These are phyloP conservation scores for Linnemannia hyalina DNA, from an alignment of 192 early-diverging fungal genomes.

Conservation along the genomic window DNA sequence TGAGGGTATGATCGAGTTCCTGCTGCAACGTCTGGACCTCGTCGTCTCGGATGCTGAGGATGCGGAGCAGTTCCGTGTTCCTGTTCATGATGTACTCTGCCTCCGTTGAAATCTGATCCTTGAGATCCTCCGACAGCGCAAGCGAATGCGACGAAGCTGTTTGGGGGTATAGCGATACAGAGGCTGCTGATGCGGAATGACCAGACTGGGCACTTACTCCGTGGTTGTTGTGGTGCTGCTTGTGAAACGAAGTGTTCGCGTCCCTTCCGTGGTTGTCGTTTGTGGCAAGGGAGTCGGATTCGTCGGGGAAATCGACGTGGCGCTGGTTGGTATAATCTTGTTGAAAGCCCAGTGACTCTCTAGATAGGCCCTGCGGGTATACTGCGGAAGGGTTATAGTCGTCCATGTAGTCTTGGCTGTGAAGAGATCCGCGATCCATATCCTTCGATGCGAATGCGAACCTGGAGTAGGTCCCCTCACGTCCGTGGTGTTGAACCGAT, in stretches of 20 bases:
- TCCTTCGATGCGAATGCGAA: conserved; percentile 14
- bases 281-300: conserved; percentile 13
- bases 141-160: conserved; percentile 34
- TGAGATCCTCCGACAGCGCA: conserved; percentile 37
- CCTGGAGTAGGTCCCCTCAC: conserved; percentile 1
- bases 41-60: conserved; percentile 49
- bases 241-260: conserved; percentile 10
- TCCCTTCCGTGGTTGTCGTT: conserved; percentile 14
- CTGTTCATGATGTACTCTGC: conserved; percentile 56
- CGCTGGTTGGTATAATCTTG: conserved; percentile 9
- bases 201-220: conserved; percentile 4
- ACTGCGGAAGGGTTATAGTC: not conserved
- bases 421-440: conserved; percentile 9
- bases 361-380: not conserved
- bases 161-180: conserved; percentile 4
- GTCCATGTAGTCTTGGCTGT: conserved; percentile 9
- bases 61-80: conserved; percentile 49
- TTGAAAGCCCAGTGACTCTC: not conserved
- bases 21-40: conserved; percentile 53
- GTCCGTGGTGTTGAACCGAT: conserved; percentile 5
- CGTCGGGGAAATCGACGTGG: not conserved
- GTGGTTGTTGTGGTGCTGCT: conserved; percentile 20
- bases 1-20: conserved; percentile 51
- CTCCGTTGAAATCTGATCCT: conserved; percentile 49
- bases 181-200: conserved; percentile 4